Evolutionary conservation across 345 rosid genomes (phyloP).

Genomic region (Firmiana major): DNA sequence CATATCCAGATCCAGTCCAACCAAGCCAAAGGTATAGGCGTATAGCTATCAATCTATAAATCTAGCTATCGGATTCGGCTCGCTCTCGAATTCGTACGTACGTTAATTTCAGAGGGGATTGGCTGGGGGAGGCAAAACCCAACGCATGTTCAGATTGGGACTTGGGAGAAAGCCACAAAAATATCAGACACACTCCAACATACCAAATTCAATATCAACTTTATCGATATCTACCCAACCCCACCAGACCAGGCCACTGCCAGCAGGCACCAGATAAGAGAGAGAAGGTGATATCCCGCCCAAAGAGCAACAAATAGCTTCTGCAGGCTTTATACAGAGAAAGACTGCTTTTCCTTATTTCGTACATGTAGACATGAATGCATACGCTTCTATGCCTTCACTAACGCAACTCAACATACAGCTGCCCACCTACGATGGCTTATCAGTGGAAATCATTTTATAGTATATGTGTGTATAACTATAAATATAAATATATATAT

Average conservation of each 20-base stretch:
- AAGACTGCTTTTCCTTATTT: slow-evolving; percentile 25
- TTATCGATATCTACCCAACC: slow-evolving; percentile 32
- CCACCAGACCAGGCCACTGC: slow-evolving; percentile 6
- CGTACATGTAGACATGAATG: slow-evolving; percentile 24
- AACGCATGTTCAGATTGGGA: not conserved
- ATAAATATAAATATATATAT: too few relatives aligned
- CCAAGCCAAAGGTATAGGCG: not conserved
- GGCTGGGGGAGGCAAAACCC: not conserved
- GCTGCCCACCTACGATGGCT: not conserved
- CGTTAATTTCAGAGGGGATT: not conserved
- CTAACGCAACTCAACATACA: not conserved
- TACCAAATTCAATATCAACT: slow-evolving; percentile 22
- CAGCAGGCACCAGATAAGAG: not conserved
- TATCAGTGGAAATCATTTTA: not conserved
- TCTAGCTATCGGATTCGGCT: not conserved
- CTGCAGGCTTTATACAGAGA: slow-evolving; percentile 40
- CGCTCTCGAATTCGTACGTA: not conserved
- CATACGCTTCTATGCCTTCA: slow-evolving; percentile 3
- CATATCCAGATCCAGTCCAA: not conserved
- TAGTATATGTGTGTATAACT: not conserved
- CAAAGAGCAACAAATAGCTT: slow-evolving; percentile 36
- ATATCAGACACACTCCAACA: not conserved
- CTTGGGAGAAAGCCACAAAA: not conserved
- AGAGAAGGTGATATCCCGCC: slow-evolving; percentile 25
- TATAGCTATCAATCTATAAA: not conserved